Evolutionary conservation across 2,329 filamentous ascomycete genomes (phyloP), one percentile per base, ranked within the genome.

Genomic region (Pseudogymnoascus sp.): DNA sequence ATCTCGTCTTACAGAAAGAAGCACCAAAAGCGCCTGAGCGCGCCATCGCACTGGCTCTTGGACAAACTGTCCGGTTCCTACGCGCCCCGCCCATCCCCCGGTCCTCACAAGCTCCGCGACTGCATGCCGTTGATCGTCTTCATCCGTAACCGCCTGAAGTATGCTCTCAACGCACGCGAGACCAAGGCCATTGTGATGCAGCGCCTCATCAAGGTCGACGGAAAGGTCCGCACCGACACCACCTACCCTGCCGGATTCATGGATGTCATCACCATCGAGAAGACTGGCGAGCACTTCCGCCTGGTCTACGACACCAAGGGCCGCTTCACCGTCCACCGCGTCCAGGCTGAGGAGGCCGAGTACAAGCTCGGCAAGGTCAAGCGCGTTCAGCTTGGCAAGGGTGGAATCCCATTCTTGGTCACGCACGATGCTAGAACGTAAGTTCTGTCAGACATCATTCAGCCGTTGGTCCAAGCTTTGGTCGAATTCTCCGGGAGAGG

Each of bases 361-460:
- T 99, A 97, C 90, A 99, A 99, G 89, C 86, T 99, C 74, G 92
- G 92, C 85, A 99, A 97, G 87, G 94, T 99, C 84, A 97, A 97
- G 90, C 89, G 93, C 75, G 94, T 99, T 67, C 94, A 99, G 85
- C 87, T 99, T 74, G 94, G 94, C 85, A 93, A 91, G 81, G 95
- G 94, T 82, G 94, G 92, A 84, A 96, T 99, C 88, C 94, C 94
- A 95, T 99, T 96, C 92, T 97, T 97, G 91, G 94, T 99, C 90
- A 99, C 94, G 92, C 94, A 99, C 90, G 94, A 99, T 94, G 94
- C 94, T 83, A 89, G 94, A 91, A 99, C 94, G 93, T 99, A 85
- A 96, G 93, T 97, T 89, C 85, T 88, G 81, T 86, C 82, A 85
- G 81, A 89, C 89, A 91, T 97, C 92, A 94, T 92, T 97, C 93